Evolutionary conservation across 768 basidiomycete genomes (phyloP), one percentile per base, ranked within the genome.

Genomic region (Pisolithus tinctorius): DNA sequence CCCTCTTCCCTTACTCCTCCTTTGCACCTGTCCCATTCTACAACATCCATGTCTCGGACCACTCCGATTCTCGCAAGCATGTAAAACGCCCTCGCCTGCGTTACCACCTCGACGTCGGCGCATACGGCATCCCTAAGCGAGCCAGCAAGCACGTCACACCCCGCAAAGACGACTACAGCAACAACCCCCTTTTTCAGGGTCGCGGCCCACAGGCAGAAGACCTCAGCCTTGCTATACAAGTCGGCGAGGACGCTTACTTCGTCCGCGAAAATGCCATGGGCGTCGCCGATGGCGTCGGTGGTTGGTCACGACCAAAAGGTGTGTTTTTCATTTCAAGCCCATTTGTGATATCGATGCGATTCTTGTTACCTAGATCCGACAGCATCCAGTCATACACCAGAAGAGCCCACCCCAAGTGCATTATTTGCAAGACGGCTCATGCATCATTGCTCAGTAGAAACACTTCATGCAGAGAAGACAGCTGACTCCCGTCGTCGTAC

Each of bases 241-340:
- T 96, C 10, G 93, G 93, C 38, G 93, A 97, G 65, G 93, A 97
- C 61, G 89, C 93, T 4, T 95, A 93, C 62, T 91, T 91, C 55
- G 69, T 90, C 6, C 72, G 80, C 5, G 79, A 84, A 51, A 88
- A 93, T 62, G 88, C 91, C 6, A 84, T 98, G 75, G 94, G 94
- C 16, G 86, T 98, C 8, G 91, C 93, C 4, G 94, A 97, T 63
- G 94, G 94, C 29, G 94, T 97, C 0, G 94, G 94, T 0, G 93
- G 93, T 0, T 96, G 93, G 93, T 77, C 84, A 7, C 68, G 73
- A 51, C 61, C 66, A 36, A 74, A 60, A 52, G 66, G 64, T 61
- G 73, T 74, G 58, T 17, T 69, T 60, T 10, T 50, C 54, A 27
- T 26, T 31, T 9, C 4, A 8, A 36, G 3, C 4, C 17, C 11